These are phyloP conservation scores for Fusarium musae DNA, from an alignment of 2,329 filamentous ascomycete species.

Conservation along the genomic window DNA sequence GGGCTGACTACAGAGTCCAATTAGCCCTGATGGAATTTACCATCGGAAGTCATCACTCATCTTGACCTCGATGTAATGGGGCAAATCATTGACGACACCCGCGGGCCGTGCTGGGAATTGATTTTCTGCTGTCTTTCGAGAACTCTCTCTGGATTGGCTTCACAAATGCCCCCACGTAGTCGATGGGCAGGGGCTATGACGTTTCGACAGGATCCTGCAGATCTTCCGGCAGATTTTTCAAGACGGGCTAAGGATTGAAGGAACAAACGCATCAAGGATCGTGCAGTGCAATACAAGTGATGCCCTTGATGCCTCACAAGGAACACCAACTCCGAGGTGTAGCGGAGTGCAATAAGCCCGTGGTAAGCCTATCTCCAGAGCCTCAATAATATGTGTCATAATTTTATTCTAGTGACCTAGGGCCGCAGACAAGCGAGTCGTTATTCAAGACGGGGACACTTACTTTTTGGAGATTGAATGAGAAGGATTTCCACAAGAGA, in stretches of 20 bases:
- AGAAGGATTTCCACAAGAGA: slow-evolving; percentile 4
- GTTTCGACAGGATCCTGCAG: slow-evolving; percentile 34
- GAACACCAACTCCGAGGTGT: slow-evolving; percentile 1
- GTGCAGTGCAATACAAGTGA: slow-evolving; percentile 4
- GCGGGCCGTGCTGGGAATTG: slow-evolving; percentile 24
- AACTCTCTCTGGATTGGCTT: slow-evolving; percentile 21
- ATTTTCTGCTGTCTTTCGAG: slow-evolving; percentile 11
- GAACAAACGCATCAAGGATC: slow-evolving; percentile 1
- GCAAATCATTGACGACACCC: slow-evolving; percentile 33
- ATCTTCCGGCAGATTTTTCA: slow-evolving; percentile 36
- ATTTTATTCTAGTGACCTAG: slow-evolving; percentile 17
- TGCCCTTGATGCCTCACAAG: slow-evolving; percentile 1
- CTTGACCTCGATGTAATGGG: slow-evolving; percentile 24
- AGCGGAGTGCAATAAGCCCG: not conserved
- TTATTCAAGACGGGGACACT: slow-evolving; percentile 30
- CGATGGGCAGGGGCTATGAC: slow-evolving; percentile 37
- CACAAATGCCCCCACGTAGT: slow-evolving; percentile 26
- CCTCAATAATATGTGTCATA: slow-evolving; percentile 35
- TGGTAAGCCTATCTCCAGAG: not conserved
- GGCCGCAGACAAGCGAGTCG: slow-evolving; percentile 35
- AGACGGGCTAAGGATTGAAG: slow-evolving; percentile 20
- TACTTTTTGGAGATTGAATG: slow-evolving; percentile 32
- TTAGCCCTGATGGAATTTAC: slow-evolving; percentile 2
- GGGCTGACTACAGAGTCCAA: not conserved
- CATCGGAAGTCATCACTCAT: not conserved